Conservation (phyloP, 2,329 filamentous ascomycete species). For the Neonectria hederae region DNA sequence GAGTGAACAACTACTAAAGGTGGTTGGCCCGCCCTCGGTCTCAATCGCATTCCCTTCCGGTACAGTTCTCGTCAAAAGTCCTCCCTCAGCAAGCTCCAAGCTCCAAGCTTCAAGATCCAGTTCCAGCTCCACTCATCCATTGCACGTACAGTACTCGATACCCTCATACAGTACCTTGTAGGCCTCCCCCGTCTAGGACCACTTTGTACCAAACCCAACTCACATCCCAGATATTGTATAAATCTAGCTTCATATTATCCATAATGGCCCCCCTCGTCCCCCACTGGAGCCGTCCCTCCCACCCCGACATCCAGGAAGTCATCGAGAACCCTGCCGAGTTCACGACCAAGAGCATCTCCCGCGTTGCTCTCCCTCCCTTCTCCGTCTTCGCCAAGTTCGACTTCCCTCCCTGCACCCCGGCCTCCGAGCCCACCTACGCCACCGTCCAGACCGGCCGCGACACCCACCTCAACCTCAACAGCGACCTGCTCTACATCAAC, state of each 20-base stretch:
- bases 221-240: slow-evolving; percentile 6
- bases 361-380: slow-evolving; percentile 66
- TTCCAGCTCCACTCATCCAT: not conserved
- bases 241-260: slow-evolving; percentile 20
- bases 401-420: slow-evolving; percentile 70
- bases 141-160: slow-evolving; percentile 7
- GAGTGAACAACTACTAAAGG: slow-evolving; percentile 30
- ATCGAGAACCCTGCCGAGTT: slow-evolving; percentile 63
- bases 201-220: not conserved
- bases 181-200: not conserved
- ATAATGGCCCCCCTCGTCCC: slow-evolving; percentile 66
- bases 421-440: slow-evolving; percentile 67
- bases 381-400: slow-evolving; percentile 72
- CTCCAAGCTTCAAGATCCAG: slow-evolving; percentile 6
- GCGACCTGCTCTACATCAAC: slow-evolving; percentile 73
- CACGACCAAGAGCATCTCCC: slow-evolving; percentile 68
- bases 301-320: slow-evolving; percentile 67
- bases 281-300: slow-evolving; percentile 69
- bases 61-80: slow-evolving; percentile 8
- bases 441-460: slow-evolving; percentile 68
- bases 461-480: slow-evolving; percentile 70
- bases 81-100: slow-evolving; percentile 13
- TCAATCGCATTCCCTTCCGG: slow-evolving; percentile 1
- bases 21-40: slow-evolving; percentile 15
- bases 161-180: slow-evolving; percentile 1